Conservation (phyloP, 2,329 filamentous ascomycete genomes). For the Diaporthe vaccinii region DNA sequence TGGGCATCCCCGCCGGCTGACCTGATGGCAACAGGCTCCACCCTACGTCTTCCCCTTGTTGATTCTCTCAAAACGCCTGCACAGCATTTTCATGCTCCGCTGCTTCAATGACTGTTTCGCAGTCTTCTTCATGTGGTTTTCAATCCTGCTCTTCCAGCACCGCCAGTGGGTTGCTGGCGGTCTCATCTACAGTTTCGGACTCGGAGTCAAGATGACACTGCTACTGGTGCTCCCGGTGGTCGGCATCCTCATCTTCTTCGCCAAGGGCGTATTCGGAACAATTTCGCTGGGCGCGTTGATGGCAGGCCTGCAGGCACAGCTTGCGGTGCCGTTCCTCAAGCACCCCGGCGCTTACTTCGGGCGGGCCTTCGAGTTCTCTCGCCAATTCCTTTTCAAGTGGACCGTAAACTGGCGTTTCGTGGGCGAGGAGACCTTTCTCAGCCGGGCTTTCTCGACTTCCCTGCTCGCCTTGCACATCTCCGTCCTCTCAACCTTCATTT, state of each 20-base stretch:
- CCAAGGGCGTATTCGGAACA: slow-evolving; percentile 80
- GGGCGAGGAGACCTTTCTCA: slow-evolving; percentile 84
- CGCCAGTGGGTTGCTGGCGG: slow-evolving; percentile 80
- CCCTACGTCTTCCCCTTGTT: slow-evolving; percentile 90
- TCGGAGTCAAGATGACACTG: slow-evolving; percentile 96
- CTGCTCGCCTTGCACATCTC: slow-evolving; percentile 76
- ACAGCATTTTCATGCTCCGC: slow-evolving; percentile 92
- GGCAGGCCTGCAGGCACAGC: slow-evolving; percentile 69
- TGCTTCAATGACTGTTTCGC: slow-evolving; percentile 98
- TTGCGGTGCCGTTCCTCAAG: slow-evolving; percentile 76
- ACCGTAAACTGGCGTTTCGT: slow-evolving; percentile 99
- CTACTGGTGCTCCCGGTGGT: slow-evolving; percentile 87
- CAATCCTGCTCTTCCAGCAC: slow-evolving; percentile 84
- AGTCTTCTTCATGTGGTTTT: slow-evolving; percentile 83
- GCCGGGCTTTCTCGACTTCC: slow-evolving; percentile 73
- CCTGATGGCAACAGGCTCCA: slow-evolving; percentile 69
- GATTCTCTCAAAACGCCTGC: slow-evolving; percentile 89
- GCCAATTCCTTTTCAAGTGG: slow-evolving; percentile 96
- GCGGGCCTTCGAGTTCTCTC: slow-evolving; percentile 89
- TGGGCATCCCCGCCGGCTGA: neutral
- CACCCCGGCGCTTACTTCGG: slow-evolving; percentile 81
- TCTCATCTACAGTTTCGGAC: slow-evolving; percentile 79
- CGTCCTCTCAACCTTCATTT: slow-evolving; percentile 76
- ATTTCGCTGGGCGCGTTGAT: slow-evolving; percentile 53
- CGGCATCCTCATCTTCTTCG: slow-evolving; percentile 81